These are phyloP conservation scores for Botrytis galanthina DNA, from an alignment of 2,329 filamentous ascomycete species.

Conservation along the genomic window DNA sequence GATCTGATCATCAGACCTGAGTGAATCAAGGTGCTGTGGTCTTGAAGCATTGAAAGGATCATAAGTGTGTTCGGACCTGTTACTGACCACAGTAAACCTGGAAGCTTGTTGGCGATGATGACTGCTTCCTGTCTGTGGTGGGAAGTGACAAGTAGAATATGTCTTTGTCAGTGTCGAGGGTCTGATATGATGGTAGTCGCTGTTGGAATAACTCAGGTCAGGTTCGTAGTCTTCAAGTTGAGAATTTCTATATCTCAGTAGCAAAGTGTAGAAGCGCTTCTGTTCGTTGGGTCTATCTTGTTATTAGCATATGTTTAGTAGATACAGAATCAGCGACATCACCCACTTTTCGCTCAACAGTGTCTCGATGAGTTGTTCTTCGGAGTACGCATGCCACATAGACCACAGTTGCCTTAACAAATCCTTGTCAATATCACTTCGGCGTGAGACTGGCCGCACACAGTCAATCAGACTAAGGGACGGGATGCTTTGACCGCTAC, in stretches of 20 bases:
- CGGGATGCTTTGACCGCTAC: constrained; percentile 46
- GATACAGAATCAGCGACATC: neutral
- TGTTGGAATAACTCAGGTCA: constrained; percentile 77
- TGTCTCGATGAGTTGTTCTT: constrained; percentile 67
- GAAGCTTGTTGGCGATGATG: constrained; percentile 53
- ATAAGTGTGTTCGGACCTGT: constrained; percentile 67
- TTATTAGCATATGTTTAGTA: neutral
- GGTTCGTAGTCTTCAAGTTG: constrained; percentile 85
- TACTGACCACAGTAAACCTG: constrained; percentile 64
- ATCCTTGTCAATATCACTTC: constrained; percentile 73
- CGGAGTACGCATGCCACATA: constrained; percentile 83
- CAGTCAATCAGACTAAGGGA: constrained; percentile 59
- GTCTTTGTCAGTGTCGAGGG: constrained; percentile 57
- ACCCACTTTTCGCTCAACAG: constrained; percentile 65
- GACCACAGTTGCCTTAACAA: constrained; percentile 83
- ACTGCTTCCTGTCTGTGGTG: constrained; percentile 46
- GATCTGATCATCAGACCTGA: constrained; percentile 44
- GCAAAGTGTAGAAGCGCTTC: constrained; percentile 86
- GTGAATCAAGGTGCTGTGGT: constrained; percentile 45
- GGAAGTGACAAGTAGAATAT: constrained; percentile 61
- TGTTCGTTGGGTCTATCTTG: constrained; percentile 73
- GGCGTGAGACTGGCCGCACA: constrained; percentile 56
- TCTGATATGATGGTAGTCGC: constrained; percentile 82
- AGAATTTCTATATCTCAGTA: constrained; percentile 78
- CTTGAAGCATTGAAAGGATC: constrained; percentile 71